phyloP scores from a whole-genome alignment of 129 eudicot genomes.

The Tagetes erecta region DNA sequence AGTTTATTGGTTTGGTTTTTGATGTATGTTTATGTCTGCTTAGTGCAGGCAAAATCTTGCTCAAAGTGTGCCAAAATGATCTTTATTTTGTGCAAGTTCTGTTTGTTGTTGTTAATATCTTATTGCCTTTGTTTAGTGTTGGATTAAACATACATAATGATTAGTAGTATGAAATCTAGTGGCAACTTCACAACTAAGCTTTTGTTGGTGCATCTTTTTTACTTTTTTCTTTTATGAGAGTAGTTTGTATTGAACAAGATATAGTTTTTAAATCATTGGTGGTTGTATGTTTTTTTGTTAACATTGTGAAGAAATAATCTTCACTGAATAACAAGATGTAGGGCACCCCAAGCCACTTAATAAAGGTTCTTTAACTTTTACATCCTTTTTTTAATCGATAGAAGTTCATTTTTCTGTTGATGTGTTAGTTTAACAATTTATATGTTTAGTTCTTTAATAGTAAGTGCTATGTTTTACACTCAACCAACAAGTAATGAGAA shows the following conservation, averaged over 20 bases:
- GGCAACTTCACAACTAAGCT: constrained; percentile 19
- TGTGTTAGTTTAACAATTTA: neutral
- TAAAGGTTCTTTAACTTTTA: neutral
- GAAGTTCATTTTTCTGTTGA: neutral
- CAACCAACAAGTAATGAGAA: neutral
- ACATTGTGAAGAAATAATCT: constrained; percentile 8
- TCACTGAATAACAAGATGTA: constrained; percentile 8
- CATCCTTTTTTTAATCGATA: neutral
- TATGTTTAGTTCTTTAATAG: neutral
- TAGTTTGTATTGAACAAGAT: neutral
- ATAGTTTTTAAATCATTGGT: constrained; percentile 13
- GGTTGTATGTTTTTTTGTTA: neutral
- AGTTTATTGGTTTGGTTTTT: neutral
- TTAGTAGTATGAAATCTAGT: constrained; percentile 4
- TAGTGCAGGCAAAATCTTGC: neutral
- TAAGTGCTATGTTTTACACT: neutral
- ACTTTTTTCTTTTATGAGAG: constrained; percentile 9
- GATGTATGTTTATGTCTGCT: neutral
- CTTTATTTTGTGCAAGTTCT: constrained; percentile 13
- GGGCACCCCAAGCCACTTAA: neutral
- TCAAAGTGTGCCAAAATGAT: neutral
- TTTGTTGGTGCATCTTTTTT: constrained; percentile 26
- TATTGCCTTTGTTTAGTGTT: constrained; percentile 18
- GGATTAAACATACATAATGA: constrained; percentile 6
- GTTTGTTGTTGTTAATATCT: constrained; percentile 8